These are phyloP conservation scores for Cercospora brassicicola DNA, from an alignment of 2,329 filamentous ascomycete species.

Conservation along the genomic window DNA sequence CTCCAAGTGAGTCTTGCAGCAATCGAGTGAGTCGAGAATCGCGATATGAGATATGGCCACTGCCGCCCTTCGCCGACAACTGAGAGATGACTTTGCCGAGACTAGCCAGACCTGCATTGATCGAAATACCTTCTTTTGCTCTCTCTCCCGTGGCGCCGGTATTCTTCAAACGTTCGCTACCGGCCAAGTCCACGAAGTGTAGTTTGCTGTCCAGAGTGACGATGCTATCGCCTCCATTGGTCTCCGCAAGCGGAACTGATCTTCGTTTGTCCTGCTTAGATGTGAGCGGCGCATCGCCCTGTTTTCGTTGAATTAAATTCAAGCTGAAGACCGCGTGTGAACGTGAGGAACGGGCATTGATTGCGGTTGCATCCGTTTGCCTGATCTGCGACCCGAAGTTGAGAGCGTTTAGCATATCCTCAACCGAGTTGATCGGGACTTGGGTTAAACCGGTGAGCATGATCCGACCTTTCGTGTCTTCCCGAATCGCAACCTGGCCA, in stretches of 20 bases:
- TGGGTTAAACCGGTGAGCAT: slow-evolving; percentile 86
- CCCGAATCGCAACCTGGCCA: slow-evolving; percentile 80
- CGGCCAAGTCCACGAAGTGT: slow-evolving; percentile 96
- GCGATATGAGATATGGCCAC: slow-evolving; percentile 92
- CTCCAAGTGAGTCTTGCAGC: slow-evolving; percentile 92
- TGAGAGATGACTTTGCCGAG: slow-evolving; percentile 98
- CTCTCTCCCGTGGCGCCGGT: slow-evolving; percentile 92
- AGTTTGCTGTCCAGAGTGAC: slow-evolving; percentile 96
- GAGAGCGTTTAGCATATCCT: slow-evolving; percentile 84
- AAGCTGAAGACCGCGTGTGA: slow-evolving; percentile 97
- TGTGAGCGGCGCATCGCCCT: slow-evolving; percentile 51
- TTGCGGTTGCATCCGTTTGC: slow-evolving; percentile 94
- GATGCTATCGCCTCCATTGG: slow-evolving; percentile 64
- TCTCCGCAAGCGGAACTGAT: slow-evolving; percentile 79
- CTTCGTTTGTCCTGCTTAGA: slow-evolving; percentile 74
- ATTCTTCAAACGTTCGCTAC: slow-evolving; percentile 95
- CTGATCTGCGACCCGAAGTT: slow-evolving; percentile 92
- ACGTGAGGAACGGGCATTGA: slow-evolving; percentile 95
- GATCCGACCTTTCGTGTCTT: slow-evolving; percentile 93
- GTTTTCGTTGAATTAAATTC: slow-evolving; percentile 85
- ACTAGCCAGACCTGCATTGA: slow-evolving; percentile 92
- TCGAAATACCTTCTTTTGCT: slow-evolving; percentile 94
- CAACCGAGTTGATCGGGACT: slow-evolving; percentile 83
- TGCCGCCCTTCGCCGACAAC: slow-evolving; percentile 82
- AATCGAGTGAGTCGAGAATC: slow-evolving; percentile 96